Conservation (phyloP, 2,329 filamentous ascomycete genomes). For the Arthrobotrys conoides region DNA sequence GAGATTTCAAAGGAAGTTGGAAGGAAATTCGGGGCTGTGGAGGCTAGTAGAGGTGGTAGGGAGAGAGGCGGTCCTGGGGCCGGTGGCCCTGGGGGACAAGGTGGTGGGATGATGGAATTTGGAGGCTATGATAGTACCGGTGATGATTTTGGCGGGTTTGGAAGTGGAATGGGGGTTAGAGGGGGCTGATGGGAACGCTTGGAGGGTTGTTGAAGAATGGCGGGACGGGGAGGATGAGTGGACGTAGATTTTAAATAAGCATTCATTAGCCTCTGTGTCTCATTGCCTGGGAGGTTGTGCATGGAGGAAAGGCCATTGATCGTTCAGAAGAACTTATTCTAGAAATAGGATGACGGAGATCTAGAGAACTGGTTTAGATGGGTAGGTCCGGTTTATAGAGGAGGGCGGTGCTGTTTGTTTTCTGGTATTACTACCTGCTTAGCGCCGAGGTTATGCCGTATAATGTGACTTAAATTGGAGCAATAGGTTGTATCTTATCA, state of each 20-base stretch:
- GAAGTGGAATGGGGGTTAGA: slow-evolving; percentile 83
- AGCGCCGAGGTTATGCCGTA: not conserved
- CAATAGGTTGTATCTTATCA: not conserved
- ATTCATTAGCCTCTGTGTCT: not conserved
- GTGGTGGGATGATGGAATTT: slow-evolving; percentile 48
- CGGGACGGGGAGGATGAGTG: slow-evolving; percentile 77
- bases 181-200: slow-evolving; percentile 76
- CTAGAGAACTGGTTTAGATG: too few species aligned
- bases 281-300: too few species aligned
- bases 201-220: slow-evolving; percentile 84
- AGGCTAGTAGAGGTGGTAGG: slow-evolving; percentile 50
- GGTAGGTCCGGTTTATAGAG: not conserved
- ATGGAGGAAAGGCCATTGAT: too few species aligned
- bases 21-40: slow-evolving; percentile 75
- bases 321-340: too few species aligned
- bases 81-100: slow-evolving; percentile 8
- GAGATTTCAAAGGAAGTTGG: slow-evolving; percentile 80
- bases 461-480: not conserved
- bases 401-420: not conserved
- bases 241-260: slow-evolving; percentile 87
- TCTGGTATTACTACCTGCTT: not conserved
- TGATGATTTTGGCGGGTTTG: slow-evolving; percentile 33
- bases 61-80: slow-evolving; percentile 32
- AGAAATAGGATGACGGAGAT: too few species aligned
- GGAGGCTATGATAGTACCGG: slow-evolving; percentile 55